Evolutionary conservation across 352 stramenopile species (phyloP), one percentile per base, ranked within the genome.

Genomic region (Pythium chondricola): DNA sequence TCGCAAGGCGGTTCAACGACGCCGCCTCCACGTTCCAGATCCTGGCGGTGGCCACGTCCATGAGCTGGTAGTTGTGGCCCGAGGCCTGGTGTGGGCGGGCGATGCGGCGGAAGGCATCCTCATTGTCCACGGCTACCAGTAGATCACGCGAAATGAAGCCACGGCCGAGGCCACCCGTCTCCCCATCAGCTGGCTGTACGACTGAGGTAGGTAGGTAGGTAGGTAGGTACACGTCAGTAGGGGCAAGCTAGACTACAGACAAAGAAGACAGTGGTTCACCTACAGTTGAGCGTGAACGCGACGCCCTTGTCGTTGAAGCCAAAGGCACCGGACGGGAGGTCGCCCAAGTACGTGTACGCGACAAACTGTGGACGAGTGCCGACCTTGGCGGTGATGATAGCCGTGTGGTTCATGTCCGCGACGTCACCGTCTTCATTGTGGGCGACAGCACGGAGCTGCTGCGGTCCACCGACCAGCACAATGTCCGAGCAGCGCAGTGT

Each of bases 281-380:
- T 55, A 89, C 78, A 89, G 50, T 89, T 89, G 47, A 89, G 71
- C 18, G 78, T 86, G 63, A 89, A 87, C 7, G 66, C 78, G 47
- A 89, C 38, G 43, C 74, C 78, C 14, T 80, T 69, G 31, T 70
- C 62, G 26, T 89, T 89, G 50, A 81, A 83, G 6, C 74, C 78
- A 41, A 89, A 89, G 1, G 78, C 78, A 1, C 78, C 78, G 10
- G 74, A 83, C 0, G 78, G 78, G 22, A 89, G 56, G 45, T 89
- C 78, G 0, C 78, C 75, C 11, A 87, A 51, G 52, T 89, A 89
- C 43, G 78, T 89, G 51, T 67, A 87, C 11, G 71, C 78, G 21
- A 86, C 71, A 45, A 89, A 89, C 48, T 69, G 72, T 1, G 73
- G 69, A 16, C 65, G 52, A 25, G 63, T 25, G 0, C 57, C 67